Base-by-base conservation (phyloP, 164 flowering plant genomes). In the Piper betle region DNA sequence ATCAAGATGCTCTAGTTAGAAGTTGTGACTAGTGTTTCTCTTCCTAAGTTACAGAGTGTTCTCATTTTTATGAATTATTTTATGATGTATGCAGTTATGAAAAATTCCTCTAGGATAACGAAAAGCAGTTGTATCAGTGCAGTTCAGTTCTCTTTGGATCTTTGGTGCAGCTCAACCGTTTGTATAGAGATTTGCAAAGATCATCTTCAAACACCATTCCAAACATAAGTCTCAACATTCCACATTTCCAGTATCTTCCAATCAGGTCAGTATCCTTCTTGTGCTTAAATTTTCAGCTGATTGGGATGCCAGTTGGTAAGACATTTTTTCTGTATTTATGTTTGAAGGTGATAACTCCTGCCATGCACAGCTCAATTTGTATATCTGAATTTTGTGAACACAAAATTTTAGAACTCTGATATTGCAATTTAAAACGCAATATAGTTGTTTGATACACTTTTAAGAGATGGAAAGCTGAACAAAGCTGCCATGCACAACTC, bases 111-210 rank as follows among this genome's bases (percentile, higher is more conserved):
- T 85, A 95, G 97, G 95, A 91, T 78, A 91, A 94, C 70, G 99
- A 79, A 79, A 85, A 73, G 70, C 99, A 91, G 66, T 77, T 87
- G 19, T 94, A 88, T 75, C 80, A 88, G 59, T 72, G 97, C 57
- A 86, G 86, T 80, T 89, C 96, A 57, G 97, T 94, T 62, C 88
- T 94, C 59, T 88, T 86, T 78, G 99, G 99, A 12, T 94, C 88
- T 77, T 88, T 91, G 73, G 89, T 91, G 68, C 99, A 94, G 62
- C 96, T 90, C 59, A 84, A 85, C 65, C 85, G 97, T 52, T 71
- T 86, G 84, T 85, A 86, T 73, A 87, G 82, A 17, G 81, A 85
- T 25, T 72, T 75, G 50, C 91, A 84, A 69, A 94, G 82, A 73
- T 64, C 84, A 61, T 86, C 96, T 39, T 73, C 84, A 37, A 90